phyloP scores from a whole-genome alignment of 1,139 yeast genomes.

The Saccharomyces hybrid region DNA sequence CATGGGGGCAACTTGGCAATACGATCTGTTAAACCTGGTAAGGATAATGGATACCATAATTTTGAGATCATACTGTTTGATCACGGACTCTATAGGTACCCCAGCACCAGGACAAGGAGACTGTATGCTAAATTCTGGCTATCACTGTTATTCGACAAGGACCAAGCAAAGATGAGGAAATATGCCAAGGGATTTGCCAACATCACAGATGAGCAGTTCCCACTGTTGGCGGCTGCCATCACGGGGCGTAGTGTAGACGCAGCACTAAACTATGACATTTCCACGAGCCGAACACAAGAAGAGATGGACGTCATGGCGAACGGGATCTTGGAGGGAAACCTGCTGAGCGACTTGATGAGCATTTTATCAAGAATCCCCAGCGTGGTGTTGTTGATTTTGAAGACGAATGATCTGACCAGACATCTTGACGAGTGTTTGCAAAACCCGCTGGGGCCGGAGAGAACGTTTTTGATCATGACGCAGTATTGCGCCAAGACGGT shows the following conservation, averaged over 20 bases:
- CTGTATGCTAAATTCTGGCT: constrained; percentile 92
- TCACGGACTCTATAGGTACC: constrained; percentile 86
- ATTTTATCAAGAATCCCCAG: constrained; percentile 76
- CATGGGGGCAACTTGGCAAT: constrained; percentile 96
- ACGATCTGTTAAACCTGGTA: constrained; percentile 35
- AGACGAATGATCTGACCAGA: constrained; percentile 90
- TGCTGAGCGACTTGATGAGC: constrained; percentile 70
- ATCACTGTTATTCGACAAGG: constrained; percentile 60
- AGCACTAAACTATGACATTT: constrained; percentile 60
- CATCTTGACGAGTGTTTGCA: constrained; percentile 76
- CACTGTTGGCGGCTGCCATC: constrained; percentile 83
- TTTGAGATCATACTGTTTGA: constrained; percentile 90
- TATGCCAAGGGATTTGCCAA: constrained; percentile 78
- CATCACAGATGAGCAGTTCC: constrained; percentile 70
- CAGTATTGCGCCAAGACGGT: constrained; percentile 80
- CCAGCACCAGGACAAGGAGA: constrained; percentile 67
- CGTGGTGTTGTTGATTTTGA: constrained; percentile 73
- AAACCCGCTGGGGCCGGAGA: constrained; percentile 78
- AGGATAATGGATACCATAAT: constrained; percentile 41
- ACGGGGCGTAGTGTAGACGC: constrained; percentile 78
- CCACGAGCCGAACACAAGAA: constrained; percentile 44
- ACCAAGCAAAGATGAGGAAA: constrained; percentile 54
- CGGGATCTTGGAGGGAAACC: constrained; percentile 51
- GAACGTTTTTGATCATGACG: constrained; percentile 85
- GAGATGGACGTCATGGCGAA: constrained; percentile 62